Evolutionary conservation across 768 basidiomycete genomes (phyloP), one percentile per base, ranked within the genome.

Genomic region (Chalciporus piperatus): DNA sequence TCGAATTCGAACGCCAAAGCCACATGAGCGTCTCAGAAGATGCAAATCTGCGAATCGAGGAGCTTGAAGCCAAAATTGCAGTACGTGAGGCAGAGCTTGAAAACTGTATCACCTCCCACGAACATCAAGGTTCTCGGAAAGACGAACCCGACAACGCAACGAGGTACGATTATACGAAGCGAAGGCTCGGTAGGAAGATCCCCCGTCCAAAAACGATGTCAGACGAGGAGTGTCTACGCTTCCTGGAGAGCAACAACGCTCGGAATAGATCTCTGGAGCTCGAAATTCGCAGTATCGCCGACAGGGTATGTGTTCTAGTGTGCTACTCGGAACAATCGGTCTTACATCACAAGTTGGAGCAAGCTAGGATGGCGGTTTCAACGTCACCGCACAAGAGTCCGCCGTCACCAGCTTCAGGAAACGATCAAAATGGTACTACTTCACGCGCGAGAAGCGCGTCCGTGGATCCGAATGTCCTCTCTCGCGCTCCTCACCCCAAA

Each of bases 31-130:
- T 72, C 1, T 68, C 67, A 9, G 64, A 72, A 16, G 66, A 70
- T 3, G 70, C 74, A 0, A 76, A 78, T 43, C 58, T 65, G 1
- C 72, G 74, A 43, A 72, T 80, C 20, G 62, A 72, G 5, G 64
- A 68, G 16, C 70, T 86, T 3, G 74, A 78, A 50, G 81, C 82
- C 0, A 76, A 76, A 61, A 62, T 86, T 5, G 79, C 82, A 0
- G 74, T 76, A 6, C 72, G 82, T n/a, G 83, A 85, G 41, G 75
- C 75, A 0, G 79, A 83, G 56, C 68, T 85, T 6, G 79, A 80
- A 56, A 59, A 59, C 3, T 69, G 63, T 49, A 52, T 71, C 14
- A 51, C 59, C n/a, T 57, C 48, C 4, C 43, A 48, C 8, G 33
- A 49, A 32, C 13, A 11, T 8, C 27, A 27, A 7, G 52, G 52